A percentile compares a stretch with the other conserved stretches of the same genome.
Conservation (phyloP, 225 moss, liverwort and hornwort genomes). For the Climacium dendroides region DNA sequence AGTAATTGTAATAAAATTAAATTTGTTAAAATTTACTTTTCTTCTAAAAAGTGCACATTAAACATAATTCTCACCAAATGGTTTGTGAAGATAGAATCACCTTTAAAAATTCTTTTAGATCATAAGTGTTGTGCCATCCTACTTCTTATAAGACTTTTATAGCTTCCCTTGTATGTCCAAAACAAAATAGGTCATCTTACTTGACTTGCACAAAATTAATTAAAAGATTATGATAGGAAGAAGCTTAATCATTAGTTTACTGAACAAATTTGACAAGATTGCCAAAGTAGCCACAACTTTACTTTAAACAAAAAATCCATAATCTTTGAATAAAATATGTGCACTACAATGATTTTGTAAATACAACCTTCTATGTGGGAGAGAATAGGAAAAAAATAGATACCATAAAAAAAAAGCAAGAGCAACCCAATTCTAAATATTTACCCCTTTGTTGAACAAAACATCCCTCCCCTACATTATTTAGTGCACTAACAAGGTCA, state of each 20-base stretch:
- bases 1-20: not conserved
- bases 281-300: rapidly evolving
- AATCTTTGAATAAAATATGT: not conserved
- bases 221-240: too few relatives aligned
- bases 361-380: not conserved
- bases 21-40: not conserved
- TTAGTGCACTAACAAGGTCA: slow-evolving; percentile 10
- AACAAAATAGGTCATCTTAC: slow-evolving; percentile 49
- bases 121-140: slow-evolving; percentile 38
- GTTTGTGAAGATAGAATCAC: not conserved
- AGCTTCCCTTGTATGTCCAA: slow-evolving; percentile 53
- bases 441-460: slow-evolving; percentile 69
- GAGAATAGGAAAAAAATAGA: not conserved
- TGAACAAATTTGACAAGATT: not conserved
- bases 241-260: not conserved
- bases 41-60: too few relatives aligned
- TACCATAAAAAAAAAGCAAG: slow-evolving; percentile 69
- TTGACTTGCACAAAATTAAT: slow-evolving; percentile 32
- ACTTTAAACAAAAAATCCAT: not conserved
- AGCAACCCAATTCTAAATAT: slow-evolving; percentile 67
- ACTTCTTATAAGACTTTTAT: slow-evolving; percentile 67
- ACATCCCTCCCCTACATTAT: slow-evolving; percentile 72
- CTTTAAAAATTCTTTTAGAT: slow-evolving; percentile 71
- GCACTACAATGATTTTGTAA: not conserved
- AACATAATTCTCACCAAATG: not conserved